Evolutionary conservation across 2,329 filamentous ascomycete genomes (phyloP), one percentile per base, ranked within the genome.

Genomic region (Epichloe brachyelytri): DNA sequence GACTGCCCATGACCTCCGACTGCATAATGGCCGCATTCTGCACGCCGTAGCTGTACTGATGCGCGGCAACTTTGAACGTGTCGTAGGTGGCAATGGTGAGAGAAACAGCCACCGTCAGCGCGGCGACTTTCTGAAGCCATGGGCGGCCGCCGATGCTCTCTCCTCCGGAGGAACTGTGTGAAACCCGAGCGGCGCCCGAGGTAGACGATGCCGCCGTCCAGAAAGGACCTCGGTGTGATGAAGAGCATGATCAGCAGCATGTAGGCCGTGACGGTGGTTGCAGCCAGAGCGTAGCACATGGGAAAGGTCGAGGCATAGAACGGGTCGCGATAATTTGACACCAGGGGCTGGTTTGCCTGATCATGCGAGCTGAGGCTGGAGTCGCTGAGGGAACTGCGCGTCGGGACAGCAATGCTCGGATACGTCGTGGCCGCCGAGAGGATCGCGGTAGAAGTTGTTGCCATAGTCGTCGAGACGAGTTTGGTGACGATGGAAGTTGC

Each of bases 291-390:
- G 63, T 96, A 98, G 60, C 87, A 85, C 67, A 95, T 89, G 14
- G 93, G 91, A 43, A 93, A 91, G 19, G 88, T 89, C 38, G 90
- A 95, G 50, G 90, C 85, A 68, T 95, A 95, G 68, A 98, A 98
- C 8, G 89, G 89, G 61, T 95, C 88, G 56, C 80, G 77, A 50
- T 87, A 79, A 65, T 89, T 81, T 54, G 83, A 78, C 55, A 83
- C 68, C 38, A 68, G 64, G 26, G 66, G 64, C 46, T 65, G 63
- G n/a, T 65, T 59, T 26, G 60, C 50, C 37, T 46, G 46, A 19
- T 63, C 60, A 46, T 60, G 59, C 39, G 59, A 57, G 39, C 61
- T 62, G 50, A 65, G 59, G 37, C 62, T 63, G 39, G 60, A 64
- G 52, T 69, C 65, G 53, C 70, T 62, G 39, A 43, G 11, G 3